phyloP scores from a whole-genome alignment of 306 rosid genomes.

The Clitoria ternatea region DNA sequence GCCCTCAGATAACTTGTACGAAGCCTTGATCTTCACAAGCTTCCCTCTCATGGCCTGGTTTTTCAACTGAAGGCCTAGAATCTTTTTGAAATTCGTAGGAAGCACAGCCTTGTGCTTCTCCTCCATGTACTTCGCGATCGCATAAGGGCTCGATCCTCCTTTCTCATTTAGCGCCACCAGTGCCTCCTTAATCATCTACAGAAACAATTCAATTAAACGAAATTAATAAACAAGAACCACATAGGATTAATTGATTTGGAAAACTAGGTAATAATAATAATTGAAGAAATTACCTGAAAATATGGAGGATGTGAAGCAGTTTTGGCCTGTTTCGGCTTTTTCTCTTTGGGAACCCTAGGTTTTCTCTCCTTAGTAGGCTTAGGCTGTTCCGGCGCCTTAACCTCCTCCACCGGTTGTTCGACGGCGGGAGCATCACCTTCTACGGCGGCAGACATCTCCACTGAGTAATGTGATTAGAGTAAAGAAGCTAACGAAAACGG shows the following conservation, averaged over 20 bases:
- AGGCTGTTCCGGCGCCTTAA: conserved; percentile 27
- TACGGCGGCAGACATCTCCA: conserved; percentile 45
- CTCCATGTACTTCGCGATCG: conserved; percentile 88
- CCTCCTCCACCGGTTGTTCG: conserved; percentile 29
- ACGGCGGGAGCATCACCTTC: conserved; percentile 32
- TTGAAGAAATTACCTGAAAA: conserved; percentile 61
- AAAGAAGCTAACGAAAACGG: neutral
- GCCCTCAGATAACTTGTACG: conserved; percentile 56
- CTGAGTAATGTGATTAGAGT: neutral
- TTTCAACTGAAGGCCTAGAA: conserved; percentile 64
- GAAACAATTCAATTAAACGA: neutral
- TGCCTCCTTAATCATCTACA: conserved; percentile 90
- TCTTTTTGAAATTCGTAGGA: conserved; percentile 77
- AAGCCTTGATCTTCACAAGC: conserved; percentile 73
- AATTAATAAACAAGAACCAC: neutral
- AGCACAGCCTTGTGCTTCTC: conserved; percentile 71
- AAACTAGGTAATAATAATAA: no score
- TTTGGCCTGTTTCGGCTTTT: conserved; percentile 55
- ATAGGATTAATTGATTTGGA: no score
- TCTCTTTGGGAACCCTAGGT: conserved; percentile 43
- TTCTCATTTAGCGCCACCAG: conserved; percentile 62
- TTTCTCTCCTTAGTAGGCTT: conserved; percentile 50
- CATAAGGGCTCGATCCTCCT: conserved; percentile 83
- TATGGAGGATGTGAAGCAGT: conserved; percentile 77
- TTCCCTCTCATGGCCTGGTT: conserved; percentile 65